phyloP scores from a whole-genome alignment of 2,329 filamentous ascomycete species.

The Penicillium janthinellum region DNA sequence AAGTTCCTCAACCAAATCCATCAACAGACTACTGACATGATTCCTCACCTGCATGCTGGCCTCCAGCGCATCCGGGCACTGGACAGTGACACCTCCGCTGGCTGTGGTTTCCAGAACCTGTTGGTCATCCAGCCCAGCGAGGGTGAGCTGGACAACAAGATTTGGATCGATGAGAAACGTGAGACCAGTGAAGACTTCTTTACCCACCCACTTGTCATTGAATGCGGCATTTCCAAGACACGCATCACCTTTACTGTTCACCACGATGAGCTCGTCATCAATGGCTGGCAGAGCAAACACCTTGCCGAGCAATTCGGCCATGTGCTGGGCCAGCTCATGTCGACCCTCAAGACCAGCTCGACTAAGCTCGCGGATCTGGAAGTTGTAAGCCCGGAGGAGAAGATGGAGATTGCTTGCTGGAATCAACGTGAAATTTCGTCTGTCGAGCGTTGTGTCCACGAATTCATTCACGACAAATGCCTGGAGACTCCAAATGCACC shows the following conservation, averaged over 20 bases:
- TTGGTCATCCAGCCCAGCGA: constrained; percentile 46
- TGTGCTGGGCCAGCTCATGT: constrained; percentile 38
- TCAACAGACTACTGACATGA: constrained; percentile 57
- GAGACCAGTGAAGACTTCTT: constrained; percentile 60
- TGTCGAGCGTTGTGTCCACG: constrained; percentile 36
- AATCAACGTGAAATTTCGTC: constrained; percentile 30
- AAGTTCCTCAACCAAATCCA: constrained; percentile 62
- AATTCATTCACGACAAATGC: constrained; percentile 34
- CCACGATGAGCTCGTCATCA: constrained; percentile 64
- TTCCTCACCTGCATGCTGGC: constrained; percentile 67
- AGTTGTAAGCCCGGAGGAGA: constrained; percentile 38
- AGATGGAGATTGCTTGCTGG: constrained; percentile 34
- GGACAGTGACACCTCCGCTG: constrained; percentile 50
- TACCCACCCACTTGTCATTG: constrained; percentile 65
- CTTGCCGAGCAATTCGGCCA: constrained; percentile 55
- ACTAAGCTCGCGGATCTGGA: constrained; percentile 34
- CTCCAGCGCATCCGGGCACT: constrained; percentile 56
- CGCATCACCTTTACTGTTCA: constrained; percentile 63
- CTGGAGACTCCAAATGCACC: constrained; percentile 30
- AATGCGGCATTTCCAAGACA: constrained; percentile 59
- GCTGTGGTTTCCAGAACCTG: constrained; percentile 52
- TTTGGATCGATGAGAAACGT: constrained; percentile 45
- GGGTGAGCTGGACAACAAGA: constrained; percentile 22
- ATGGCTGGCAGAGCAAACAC: constrained; percentile 54
- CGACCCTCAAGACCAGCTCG: constrained; percentile 23